Base-by-base conservation (phyloP, 768 basidiomycete genomes). In the Tricholoma sp. region DNA sequence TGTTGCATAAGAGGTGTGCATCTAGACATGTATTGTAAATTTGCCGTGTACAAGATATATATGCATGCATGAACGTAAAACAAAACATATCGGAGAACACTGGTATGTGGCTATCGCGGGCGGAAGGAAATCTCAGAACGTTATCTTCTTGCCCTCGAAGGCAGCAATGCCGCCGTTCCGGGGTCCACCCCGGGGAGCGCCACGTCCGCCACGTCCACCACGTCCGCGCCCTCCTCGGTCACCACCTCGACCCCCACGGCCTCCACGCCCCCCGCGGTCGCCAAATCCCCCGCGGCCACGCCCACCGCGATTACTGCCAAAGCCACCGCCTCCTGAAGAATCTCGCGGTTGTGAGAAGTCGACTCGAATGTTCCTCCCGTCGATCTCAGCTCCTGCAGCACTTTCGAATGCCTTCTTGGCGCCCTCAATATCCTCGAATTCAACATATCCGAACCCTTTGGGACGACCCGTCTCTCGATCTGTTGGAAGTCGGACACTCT, bases 371-470 rank as follows among this genome's bases (percentile, higher is more conserved):
- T 73, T 63, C 52, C 97, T 84, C 5, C 96, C 96, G 32, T 86
- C 89, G 50, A 97, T 79, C 57, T 94, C 91, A 56, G 76, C 71
- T 32, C 91, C 90, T 39, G 80, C 78, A 28, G 82, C 77, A 4
- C 80, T 83, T 63, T 80, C 84, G 58, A 85, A 82, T 2, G 96
- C 96, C 67, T 85, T 86, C 74, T 86, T 87, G 10, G 97, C 91
- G 53, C 80, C 74, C 28, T 86, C 89, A 37, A 92, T 65, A 63
- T 88, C 86, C 61, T 86, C 83, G 72, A 95, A 97, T 72, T 98
- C 94, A 66, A 99, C 90, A 72, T 98, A 98, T 18, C 86, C 97
- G 72, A 96, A 98, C 65, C 97, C 97, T 72, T 98, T 98, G 47
- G 91, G 86, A 59, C 78, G 81, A 29, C 94, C 94, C 6, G 89